Evolutionary conservation across 768 basidiomycete genomes (phyloP).

Genomic region (Mycena venus): DNA sequence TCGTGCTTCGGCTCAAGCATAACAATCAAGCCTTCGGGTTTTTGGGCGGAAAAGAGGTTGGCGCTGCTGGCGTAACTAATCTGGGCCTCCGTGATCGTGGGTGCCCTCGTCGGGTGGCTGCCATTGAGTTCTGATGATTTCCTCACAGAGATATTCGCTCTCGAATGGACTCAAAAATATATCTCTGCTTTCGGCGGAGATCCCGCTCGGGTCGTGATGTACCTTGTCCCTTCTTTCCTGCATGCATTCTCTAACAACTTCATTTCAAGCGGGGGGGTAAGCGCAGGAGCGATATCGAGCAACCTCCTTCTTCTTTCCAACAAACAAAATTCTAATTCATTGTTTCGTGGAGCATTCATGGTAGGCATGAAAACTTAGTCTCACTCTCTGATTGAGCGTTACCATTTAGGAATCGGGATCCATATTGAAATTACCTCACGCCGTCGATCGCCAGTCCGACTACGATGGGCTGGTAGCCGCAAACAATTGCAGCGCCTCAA

Average conservation of each 20-base stretch:
- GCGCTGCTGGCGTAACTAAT: constrained; percentile 7
- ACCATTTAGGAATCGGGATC: background rate
- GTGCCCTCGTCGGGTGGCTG: background rate
- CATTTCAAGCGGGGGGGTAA: constrained; percentile 9
- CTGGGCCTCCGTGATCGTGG: constrained; percentile 18
- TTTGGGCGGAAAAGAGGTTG: constrained; percentile 14
- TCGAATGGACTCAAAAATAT: constrained; percentile 71
- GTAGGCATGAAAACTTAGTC: background rate
- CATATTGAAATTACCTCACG: background rate
- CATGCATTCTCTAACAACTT: background rate
- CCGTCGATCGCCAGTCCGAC: background rate
- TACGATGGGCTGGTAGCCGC: constrained; percentile 20
- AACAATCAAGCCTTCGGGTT: constrained; percentile 9
- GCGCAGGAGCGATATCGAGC: constrained; percentile 16
- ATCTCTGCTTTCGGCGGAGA: constrained; percentile 71
- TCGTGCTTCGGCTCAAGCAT: background rate
- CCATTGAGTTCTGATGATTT: background rate
- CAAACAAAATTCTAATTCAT: background rate
- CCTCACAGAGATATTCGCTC: constrained; percentile 50
- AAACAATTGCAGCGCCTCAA: constrained; percentile 39
- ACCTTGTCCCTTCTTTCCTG: background rate
- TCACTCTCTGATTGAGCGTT: background rate
- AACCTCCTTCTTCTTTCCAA: background rate
- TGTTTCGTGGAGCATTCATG: constrained; percentile 23
- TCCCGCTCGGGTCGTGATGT: constrained; percentile 60